A percentile compares a stretch with the other conserved stretches of the same genome.
Conservation (phyloP, 2,329 filamentous ascomycete genomes). For the Zymoseptoria brevis region DNA sequence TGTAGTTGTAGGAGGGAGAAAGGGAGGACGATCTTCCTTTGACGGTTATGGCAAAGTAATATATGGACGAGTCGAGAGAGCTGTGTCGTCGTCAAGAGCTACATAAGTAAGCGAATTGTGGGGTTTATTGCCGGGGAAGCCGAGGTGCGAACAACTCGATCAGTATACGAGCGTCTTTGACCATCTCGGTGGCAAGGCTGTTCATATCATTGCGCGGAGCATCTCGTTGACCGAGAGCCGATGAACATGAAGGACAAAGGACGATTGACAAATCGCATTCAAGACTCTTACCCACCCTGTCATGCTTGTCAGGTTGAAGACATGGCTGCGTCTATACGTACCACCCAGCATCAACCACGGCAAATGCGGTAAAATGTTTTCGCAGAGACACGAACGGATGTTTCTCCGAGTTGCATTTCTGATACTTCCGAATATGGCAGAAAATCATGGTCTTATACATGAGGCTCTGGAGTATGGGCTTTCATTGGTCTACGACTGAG, state of each 20-base stretch:
- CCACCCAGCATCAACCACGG: neutral
- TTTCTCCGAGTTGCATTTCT: neutral
- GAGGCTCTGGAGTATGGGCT: neutral
- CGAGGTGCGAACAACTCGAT: constrained; percentile 7
- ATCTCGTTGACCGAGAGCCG: neutral
- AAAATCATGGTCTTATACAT: neutral
- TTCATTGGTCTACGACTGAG: too few relatives aligned
- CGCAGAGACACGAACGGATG: neutral
- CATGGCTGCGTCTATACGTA: too few relatives aligned
- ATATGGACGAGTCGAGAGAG: constrained; percentile 9
- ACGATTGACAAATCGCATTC: neutral
- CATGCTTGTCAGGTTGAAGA: neutral
- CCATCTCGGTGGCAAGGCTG: neutral
- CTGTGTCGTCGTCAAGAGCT: constrained; percentile 7
- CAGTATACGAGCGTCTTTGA: neutral
- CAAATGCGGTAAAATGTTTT: constrained; percentile 2
- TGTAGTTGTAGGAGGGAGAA: neutral
- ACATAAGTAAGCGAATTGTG: constrained; percentile 7
- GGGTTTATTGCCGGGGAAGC: constrained; percentile 6
- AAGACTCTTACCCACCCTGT: neutral
- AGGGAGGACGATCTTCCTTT: neutral
- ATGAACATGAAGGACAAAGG: neutral
- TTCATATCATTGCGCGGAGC: neutral
- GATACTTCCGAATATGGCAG: neutral
- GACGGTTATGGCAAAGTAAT: neutral